Conservation (phyloP, 768 basidiomycete genomes). For the Pisolithus microcarpus region DNA sequence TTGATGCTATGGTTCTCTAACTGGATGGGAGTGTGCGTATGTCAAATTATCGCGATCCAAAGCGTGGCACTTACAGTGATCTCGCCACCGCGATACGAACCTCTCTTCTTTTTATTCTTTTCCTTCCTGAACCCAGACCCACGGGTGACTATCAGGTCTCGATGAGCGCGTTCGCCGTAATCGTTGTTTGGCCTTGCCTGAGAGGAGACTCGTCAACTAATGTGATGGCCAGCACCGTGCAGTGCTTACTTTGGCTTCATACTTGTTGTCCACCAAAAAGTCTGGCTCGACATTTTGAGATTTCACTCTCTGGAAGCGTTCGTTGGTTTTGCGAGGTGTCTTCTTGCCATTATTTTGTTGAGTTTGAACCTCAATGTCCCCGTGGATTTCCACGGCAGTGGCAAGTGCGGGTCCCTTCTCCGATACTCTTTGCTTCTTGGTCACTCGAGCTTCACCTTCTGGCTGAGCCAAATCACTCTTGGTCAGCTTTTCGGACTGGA, state of each 20-base stretch:
- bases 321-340: constrained; percentile 36
- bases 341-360: constrained; percentile 11
- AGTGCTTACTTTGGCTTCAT: constrained; percentile 64
- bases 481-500: background rate
- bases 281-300: constrained; percentile 43
- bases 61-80: constrained; percentile 65
- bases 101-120: constrained; percentile 99
- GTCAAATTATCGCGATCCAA: background rate
- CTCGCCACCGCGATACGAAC: constrained; percentile 89
- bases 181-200: constrained; percentile 66
- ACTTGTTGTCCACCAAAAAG: constrained; percentile 60
- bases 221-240: constrained; percentile 1
- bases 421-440: constrained; percentile 58
- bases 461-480: background rate
- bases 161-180: constrained; percentile 80
- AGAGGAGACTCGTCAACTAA: background rate
- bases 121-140: constrained; percentile 96
- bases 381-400: constrained; percentile 29
- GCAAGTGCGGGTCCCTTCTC: constrained; percentile 42
- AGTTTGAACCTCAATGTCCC: background rate
- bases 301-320: constrained; percentile 79
- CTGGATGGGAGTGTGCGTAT: constrained; percentile 29
- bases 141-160: constrained; percentile 86
- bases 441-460: constrained; percentile 24
- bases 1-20: constrained; percentile 85